Percentiles rank a stretch among this genome's conserved stretches.
These are phyloP conservation scores for Coemansia umbellata DNA, from an alignment of 192 early-diverging fungal genomes.

Conservation along the genomic window DNA sequence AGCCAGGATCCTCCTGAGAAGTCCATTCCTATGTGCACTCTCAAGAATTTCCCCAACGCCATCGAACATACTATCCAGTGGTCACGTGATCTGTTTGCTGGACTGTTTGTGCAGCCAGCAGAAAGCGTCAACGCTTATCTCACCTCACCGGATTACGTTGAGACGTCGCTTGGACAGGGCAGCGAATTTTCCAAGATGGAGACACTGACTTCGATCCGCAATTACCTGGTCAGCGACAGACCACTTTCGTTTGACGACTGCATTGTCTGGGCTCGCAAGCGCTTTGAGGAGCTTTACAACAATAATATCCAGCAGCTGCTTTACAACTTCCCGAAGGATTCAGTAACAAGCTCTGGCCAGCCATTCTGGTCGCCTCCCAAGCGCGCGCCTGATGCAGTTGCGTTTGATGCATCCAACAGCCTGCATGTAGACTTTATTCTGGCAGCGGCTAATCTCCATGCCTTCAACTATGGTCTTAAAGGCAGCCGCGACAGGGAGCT, in stretches of 20 bases:
- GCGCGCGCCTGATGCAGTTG: constrained; percentile 79
- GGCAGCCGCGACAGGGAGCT: constrained; percentile 71
- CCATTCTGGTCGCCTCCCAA: constrained; percentile 98
- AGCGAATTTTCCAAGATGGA: constrained; percentile 67
- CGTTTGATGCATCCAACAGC: constrained; percentile 66
- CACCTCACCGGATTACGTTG: constrained; percentile 79
- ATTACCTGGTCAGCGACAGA: constrained; percentile 73
- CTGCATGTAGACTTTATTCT: constrained; percentile 89
- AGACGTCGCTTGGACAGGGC: constrained; percentile 70
- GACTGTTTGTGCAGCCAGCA: constrained; percentile 83
- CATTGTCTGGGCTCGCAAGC: constrained; percentile 82
- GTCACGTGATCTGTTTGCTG: constrained; percentile 97
- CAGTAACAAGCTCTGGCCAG: constrained; percentile 81
- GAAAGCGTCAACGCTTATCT: constrained; percentile 96
- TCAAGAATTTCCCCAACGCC: constrained; percentile 87
- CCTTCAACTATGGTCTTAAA: constrained; percentile 94
- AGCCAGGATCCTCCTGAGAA: constrained; percentile 98
- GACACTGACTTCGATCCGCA: constrained; percentile 67
- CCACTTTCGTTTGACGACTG: constrained; percentile 90
- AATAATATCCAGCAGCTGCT: constrained; percentile 93
- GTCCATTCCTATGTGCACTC: constrained; percentile 84
- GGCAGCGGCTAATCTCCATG: constrained; percentile 88
- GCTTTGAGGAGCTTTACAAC: constrained; percentile 92
- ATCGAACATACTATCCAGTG: constrained; percentile 92
- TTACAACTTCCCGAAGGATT: constrained; percentile 95